Conservation (phyloP, 164 flowering plant species). For the Amborella trichopoda region DNA sequence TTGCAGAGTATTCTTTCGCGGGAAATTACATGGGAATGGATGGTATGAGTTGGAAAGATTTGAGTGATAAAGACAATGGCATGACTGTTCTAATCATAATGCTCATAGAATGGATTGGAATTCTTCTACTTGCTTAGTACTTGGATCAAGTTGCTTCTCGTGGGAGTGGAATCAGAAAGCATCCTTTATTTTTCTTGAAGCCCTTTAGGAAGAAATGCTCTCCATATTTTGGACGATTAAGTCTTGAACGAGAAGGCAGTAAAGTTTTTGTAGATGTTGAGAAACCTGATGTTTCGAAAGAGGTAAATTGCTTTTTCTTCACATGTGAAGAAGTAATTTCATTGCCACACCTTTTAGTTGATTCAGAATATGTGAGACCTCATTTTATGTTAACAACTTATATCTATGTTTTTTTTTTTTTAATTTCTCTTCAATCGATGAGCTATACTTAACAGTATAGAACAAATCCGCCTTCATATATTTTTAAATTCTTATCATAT, state of each 20-base stretch:
- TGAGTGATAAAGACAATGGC: constrained; percentile 54
- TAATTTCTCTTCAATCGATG: too few species aligned
- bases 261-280: constrained; percentile 65
- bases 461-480: too few species aligned
- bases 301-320: too few species aligned
- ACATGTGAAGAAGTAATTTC: too few species aligned
- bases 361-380: too few species aligned
- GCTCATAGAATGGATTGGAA: constrained; percentile 43
- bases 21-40: constrained; percentile 46
- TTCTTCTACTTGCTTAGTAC: constrained; percentile 49
- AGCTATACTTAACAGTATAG: too few species aligned
- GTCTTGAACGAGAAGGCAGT: constrained; percentile 50
- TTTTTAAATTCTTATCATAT: too few species aligned
- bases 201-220: constrained; percentile 28
- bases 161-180: constrained; percentile 47
- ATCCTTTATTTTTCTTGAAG: constrained; percentile 53
- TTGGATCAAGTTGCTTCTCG: constrained; percentile 57
- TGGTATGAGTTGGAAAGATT: constrained; percentile 78
- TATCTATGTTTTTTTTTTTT: too few species aligned
- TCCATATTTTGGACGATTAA: constrained; percentile 32
- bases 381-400: too few species aligned
- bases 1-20: constrained; percentile 43
- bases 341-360: too few species aligned
- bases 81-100: constrained; percentile 69
- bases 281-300: constrained; percentile 72